Evolutionary conservation across 1,284 basidiomycete genomes (phyloP).

Genomic region (Moesziomyces aphidis): DNA sequence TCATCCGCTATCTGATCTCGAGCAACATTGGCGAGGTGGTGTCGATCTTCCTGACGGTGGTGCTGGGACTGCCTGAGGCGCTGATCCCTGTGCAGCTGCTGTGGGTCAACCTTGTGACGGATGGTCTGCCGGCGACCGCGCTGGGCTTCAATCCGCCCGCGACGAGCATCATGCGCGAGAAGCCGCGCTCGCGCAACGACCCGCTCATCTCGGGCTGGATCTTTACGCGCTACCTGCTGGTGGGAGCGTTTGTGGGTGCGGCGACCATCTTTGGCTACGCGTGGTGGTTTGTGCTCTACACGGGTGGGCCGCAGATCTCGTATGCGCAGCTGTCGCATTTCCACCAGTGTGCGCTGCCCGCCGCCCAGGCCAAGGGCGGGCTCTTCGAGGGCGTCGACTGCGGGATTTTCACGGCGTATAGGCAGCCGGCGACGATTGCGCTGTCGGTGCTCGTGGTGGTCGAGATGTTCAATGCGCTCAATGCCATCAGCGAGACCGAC

Average conservation of each 20-base stretch:
- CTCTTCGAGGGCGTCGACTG: slow-evolving; percentile 90
- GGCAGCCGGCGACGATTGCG: slow-evolving; percentile 90
- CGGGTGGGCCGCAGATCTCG: slow-evolving; percentile 88
- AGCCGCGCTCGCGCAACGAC: slow-evolving; percentile 87
- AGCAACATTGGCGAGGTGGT: slow-evolving; percentile 99
- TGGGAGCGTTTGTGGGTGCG: slow-evolving; percentile 92
- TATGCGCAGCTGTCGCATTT: slow-evolving; percentile 87
- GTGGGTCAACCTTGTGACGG: slow-evolving; percentile 74
- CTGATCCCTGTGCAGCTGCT: slow-evolving; percentile 96
- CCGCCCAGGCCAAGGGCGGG: slow-evolving; percentile 40
- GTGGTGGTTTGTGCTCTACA: slow-evolving; percentile 97
- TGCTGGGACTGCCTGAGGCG: slow-evolving; percentile 98
- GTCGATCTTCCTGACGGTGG: slow-evolving; percentile 94
- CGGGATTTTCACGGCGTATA: slow-evolving; percentile 86
- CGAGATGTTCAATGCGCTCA: slow-evolving; percentile 99
- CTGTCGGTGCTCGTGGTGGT: slow-evolving; percentile 91
- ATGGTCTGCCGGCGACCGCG: slow-evolving; percentile 96
- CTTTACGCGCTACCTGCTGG: slow-evolving; percentile 93
- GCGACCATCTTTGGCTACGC: slow-evolving; percentile 97
- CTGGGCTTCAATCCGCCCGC: slow-evolving; percentile 98
- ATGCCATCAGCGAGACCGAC: slow-evolving; percentile 98
- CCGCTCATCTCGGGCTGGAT: slow-evolving; percentile 92
- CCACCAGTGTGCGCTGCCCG: slow-evolving; percentile 72
- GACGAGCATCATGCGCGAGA: slow-evolving; percentile 88
- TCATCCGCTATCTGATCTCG: slow-evolving; percentile 85